Evolutionary conservation across 495 filamentous ascomycete genomes (phyloP).

Genomic region (Xylaria bambusicola): DNA sequence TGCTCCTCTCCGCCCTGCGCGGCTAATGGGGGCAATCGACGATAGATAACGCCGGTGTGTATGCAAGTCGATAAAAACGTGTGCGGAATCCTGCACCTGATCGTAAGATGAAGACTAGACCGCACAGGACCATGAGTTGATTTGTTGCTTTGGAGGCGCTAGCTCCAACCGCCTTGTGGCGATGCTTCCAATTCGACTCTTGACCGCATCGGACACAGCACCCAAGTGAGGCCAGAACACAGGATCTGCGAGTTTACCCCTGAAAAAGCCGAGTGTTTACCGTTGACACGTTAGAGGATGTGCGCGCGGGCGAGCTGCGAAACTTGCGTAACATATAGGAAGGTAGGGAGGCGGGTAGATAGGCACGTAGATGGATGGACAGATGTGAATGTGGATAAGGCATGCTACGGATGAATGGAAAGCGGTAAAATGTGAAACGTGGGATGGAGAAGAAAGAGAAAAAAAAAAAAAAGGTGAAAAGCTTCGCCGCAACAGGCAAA

Average conservation of each 20-base stretch:
- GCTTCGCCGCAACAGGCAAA: too few species aligned
- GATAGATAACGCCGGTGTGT: constrained; percentile 7
- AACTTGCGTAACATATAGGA: too few species aligned
- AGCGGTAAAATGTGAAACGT: too few species aligned
- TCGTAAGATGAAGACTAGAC: background rate
- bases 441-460: too few species aligned
- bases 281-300: background rate
- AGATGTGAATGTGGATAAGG: too few species aligned
- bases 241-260: background rate
- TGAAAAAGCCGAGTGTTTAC: background rate
- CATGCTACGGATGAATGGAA: too few species aligned
- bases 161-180: background rate
- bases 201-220: too few species aligned
- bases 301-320: too few species aligned
- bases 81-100: constrained; percentile 6
- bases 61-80: constrained; percentile 19
- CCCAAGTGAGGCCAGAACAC: background rate
- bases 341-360: too few species aligned
- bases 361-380: too few species aligned
- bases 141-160: background rate
- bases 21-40: background rate
- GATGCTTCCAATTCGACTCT: background rate
- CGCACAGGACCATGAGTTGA: background rate
- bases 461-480: too few species aligned
- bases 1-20: constrained; percentile 9